Percentiles rank a stretch among this genome's conserved stretches.
Evolutionary conservation across 108 stramenopile genomes (phyloP).

Genomic region (Ochromonas danica): DNA sequence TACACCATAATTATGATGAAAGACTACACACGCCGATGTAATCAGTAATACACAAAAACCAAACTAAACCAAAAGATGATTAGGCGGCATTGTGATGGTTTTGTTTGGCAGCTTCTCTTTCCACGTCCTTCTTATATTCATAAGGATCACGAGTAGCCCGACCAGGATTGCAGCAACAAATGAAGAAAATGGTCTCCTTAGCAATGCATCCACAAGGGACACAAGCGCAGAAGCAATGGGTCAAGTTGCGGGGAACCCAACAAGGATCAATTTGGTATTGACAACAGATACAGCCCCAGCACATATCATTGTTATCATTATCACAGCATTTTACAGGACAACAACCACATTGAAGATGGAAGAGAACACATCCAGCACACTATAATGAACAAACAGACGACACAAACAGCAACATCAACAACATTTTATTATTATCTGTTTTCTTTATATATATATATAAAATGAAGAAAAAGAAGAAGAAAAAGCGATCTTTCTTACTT

Average conservation of each 20-base stretch:
- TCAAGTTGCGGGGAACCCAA: not conserved
- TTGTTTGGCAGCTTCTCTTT: no score
- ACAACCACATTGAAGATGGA: conserved; percentile 1
- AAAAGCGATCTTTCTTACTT: no score
- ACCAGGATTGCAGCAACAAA: conserved; percentile 31
- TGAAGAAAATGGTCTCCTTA: not conserved
- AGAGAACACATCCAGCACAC: conserved; percentile 1
- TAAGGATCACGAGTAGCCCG: not conserved
- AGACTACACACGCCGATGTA: no score
- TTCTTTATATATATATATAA: no score
- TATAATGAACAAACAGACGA: not conserved
- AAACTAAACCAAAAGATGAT: no score
- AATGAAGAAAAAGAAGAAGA: no score
- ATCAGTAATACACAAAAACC: no score
- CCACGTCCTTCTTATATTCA: not conserved
- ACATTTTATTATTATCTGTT: no score
- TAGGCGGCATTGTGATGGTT: no score
- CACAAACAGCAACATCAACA: not conserved
- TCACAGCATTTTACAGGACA: conserved; percentile 14
- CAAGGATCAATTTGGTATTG: conserved; percentile 11
- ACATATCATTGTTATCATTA: not conserved
- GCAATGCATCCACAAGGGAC: conserved; percentile 21
- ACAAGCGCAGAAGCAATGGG: not conserved
- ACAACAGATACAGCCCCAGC: conserved; percentile 18
- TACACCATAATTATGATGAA: no score